A percentile compares a stretch with the other conserved stretches of the same genome.
Evolutionary conservation across 306 rosid genomes (phyloP).

Genomic region (Sicyos baderoa): DNA sequence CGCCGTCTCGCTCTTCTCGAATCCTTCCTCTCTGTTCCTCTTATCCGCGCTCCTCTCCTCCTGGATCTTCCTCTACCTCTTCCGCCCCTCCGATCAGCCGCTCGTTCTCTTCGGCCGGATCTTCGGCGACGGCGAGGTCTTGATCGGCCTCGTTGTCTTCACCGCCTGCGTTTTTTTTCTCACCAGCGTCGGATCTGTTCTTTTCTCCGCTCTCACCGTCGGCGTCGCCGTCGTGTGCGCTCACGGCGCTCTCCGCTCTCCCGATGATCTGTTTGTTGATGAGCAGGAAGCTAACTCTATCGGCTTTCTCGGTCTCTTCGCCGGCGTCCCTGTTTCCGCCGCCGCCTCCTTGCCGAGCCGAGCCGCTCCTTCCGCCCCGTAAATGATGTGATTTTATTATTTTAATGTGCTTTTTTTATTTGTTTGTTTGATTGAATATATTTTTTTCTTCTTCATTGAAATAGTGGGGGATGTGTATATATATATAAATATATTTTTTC

Average conservation of each 20-base stretch:
- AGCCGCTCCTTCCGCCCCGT: constrained; percentile 43
- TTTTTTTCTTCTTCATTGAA: not conserved
- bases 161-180: constrained; percentile 59
- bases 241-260: constrained; percentile 78
- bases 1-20: constrained; percentile 56
- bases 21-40: constrained; percentile 58
- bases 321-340: constrained; percentile 33
- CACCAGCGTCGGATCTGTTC: constrained; percentile 75
- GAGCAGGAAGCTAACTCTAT: constrained; percentile 47
- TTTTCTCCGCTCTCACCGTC: constrained; percentile 56
- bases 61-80: constrained; percentile 87
- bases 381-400: constrained; percentile 1
- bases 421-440: too few species aligned
- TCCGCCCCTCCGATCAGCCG: constrained; percentile 93
- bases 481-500: too few species aligned
- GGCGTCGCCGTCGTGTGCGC: constrained; percentile 51
- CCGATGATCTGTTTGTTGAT: constrained; percentile 86
- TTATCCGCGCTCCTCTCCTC: constrained; percentile 59
- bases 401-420: not conserved
- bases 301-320: constrained; percentile 56
- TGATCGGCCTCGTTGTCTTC: constrained; percentile 39
- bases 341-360: constrained; percentile 33
- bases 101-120: constrained; percentile 63
- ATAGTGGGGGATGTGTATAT: too few species aligned
- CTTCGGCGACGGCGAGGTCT: constrained; percentile 65